phyloP scores from a whole-genome alignment of 1,284 basidiomycete species.

The Cryptococcus floricola region DNA sequence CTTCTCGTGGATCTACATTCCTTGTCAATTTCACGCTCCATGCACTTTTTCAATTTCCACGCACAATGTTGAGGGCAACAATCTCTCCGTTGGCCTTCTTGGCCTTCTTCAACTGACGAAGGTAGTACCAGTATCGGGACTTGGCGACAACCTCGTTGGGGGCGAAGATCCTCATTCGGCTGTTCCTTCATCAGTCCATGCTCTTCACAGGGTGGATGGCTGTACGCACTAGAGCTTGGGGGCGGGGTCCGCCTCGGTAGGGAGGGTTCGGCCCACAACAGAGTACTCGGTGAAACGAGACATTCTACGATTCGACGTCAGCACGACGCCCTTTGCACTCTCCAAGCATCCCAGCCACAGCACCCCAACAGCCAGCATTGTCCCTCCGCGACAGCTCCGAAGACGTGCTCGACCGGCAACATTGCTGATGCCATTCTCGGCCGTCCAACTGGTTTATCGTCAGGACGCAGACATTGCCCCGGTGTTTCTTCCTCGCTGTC shows the following conservation, averaged over 20 bases:
- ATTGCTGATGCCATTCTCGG: not conserved
- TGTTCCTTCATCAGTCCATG: slow-evolving; percentile 43
- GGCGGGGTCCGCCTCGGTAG: slow-evolving; percentile 85
- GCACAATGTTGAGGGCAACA: slow-evolving; percentile 93
- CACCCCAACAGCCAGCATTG: not conserved
- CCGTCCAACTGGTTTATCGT: slow-evolving; percentile 12
- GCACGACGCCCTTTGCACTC: not conserved
- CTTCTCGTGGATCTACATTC: slow-evolving; percentile 84
- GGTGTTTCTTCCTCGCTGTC: slow-evolving; percentile 40
- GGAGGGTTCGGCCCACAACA: slow-evolving; percentile 95
- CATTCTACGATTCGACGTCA: slow-evolving; percentile 39
- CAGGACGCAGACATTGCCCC: slow-evolving; percentile 47
- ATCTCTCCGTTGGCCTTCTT: slow-evolving; percentile 99
- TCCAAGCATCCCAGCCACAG: not conserved
- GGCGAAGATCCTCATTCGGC: slow-evolving; percentile 99
- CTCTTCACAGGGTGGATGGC: not conserved
- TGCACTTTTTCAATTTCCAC: slow-evolving; percentile 49
- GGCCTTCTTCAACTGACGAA: slow-evolving; percentile 97
- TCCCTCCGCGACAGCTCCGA: slow-evolving; percentile 10
- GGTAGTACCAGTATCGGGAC: slow-evolving; percentile 99
- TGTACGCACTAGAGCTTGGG: slow-evolving; percentile 61
- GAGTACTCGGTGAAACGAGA: slow-evolving; percentile 74
- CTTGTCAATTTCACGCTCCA: not conserved
- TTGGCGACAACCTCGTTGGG: slow-evolving; percentile 97
- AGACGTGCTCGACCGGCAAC: slow-evolving; percentile 1